Evolutionary conservation across 768 basidiomycete species (phyloP), one percentile per base, ranked within the genome.

Genomic region (Amanita exitialis): DNA sequence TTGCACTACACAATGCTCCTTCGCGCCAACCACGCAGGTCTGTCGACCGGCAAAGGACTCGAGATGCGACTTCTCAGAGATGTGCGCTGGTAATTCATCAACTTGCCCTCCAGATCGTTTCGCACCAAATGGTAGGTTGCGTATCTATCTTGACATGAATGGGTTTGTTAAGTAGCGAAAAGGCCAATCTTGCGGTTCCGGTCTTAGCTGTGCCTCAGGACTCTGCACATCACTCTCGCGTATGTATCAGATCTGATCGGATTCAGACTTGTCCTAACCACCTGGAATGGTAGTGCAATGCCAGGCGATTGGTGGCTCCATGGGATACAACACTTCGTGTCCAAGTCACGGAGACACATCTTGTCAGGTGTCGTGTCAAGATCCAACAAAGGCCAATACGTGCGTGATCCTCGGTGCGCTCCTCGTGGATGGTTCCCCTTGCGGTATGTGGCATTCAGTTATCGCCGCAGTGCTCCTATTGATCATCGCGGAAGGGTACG

Each of bases 381-480:
- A 86, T 66, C 90, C 90, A 4, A 72, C 54, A 13, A 63, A 64
- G 12, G 47, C 75, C 12, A 75, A 78, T 53, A 74, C 75, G 56
- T 94, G 91, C 63, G 65, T 90, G 18, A 66, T 82, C 36, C 69
- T 93, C 44, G 81, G 84, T 50, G 77, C 86, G 3, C 64, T 77
- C 39, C 78, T 92, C 44, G 71, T 88, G 49, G 85, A 90, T 62
- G 91, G 90, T 20, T 89, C 86, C 27, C 81, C 87, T 12, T 94
- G 90, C 64, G 89, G 89, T 80, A 45, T 16, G 16, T 41, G 42
- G 46, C 44, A 23, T 51, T 38, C 44, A 13, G 21, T 44, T 30
- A 32, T 43, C 9, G 12, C 44, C 35, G 54, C 47, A 39, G 34
- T 51, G 21, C 37, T 47, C 49, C n/a, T 44, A 48, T 55, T 53